phyloP scores from a whole-genome alignment of 202 grass and related monocot genomes.

The Bolboschoenoplectus hybrid region DNA sequence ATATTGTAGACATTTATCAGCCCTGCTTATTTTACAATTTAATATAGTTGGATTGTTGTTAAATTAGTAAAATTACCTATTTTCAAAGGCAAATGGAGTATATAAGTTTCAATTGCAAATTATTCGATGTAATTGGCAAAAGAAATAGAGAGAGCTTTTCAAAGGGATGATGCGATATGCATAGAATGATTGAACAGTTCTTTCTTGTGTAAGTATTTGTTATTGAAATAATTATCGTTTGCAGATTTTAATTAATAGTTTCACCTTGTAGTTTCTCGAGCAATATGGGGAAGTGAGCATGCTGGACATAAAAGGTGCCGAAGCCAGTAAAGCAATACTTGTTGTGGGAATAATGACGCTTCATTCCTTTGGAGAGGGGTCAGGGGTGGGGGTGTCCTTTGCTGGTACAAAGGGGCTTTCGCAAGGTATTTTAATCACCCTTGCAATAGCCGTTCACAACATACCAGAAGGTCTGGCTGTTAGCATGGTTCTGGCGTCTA shows the following conservation, averaged over 20 bases:
- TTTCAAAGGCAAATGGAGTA: background rate
- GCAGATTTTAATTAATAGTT: background rate
- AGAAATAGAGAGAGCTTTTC: background rate
- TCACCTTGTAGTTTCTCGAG: constrained; percentile 70
- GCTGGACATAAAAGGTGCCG: constrained; percentile 97
- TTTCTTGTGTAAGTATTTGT: constrained; percentile 5
- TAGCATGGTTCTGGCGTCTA: constrained; percentile 91
- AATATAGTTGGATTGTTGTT: background rate
- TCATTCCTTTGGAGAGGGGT: constrained; percentile 98
- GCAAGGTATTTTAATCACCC: constrained; percentile 88
- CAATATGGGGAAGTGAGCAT: constrained; percentile 97
- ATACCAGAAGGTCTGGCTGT: constrained; percentile 99
- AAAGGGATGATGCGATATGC: background rate
- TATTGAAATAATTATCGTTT: background rate
- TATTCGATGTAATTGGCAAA: background rate
- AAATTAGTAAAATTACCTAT: background rate
- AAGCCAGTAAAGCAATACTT: constrained; percentile 99
- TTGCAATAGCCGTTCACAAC: constrained; percentile 98
- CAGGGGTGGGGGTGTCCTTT: constrained; percentile 97
- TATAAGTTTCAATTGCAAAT: background rate
- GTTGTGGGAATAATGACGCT: constrained; percentile 99
- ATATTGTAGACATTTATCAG: background rate
- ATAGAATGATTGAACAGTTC: background rate
- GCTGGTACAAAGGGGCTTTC: constrained; percentile 88
- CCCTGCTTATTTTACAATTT: background rate